These are phyloP conservation scores for Moesziomyces antarcticus DNA, from an alignment of 1,284 basidiomycete genomes.

Conservation along the genomic window DNA sequence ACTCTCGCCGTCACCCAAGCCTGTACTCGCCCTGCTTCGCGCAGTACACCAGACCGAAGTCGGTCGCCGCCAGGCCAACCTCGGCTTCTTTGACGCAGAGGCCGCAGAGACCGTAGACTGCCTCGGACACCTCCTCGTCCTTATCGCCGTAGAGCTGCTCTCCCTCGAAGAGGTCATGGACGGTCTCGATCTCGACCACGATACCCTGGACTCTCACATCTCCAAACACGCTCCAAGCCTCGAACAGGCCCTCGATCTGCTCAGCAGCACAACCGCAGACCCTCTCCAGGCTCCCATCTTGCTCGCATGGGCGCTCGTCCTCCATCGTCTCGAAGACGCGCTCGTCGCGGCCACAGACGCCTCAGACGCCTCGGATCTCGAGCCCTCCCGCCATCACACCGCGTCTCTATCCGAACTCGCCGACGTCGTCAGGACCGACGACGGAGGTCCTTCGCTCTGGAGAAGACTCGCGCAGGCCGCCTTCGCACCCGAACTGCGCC, in stretches of 20 bases:
- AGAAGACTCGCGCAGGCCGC: constrained; percentile 67
- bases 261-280: constrained; percentile 71
- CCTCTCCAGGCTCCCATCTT: constrained; percentile 77
- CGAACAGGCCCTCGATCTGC: constrained; percentile 72
- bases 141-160: constrained; percentile 81
- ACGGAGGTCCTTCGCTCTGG: constrained; percentile 65
- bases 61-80: constrained; percentile 76
- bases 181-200: constrained; percentile 23
- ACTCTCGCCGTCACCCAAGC: constrained; percentile 74
- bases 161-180: constrained; percentile 81
- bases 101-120: constrained; percentile 76
- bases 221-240: constrained; percentile 35
- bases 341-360: constrained; percentile 37
- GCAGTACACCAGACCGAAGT: constrained; percentile 76
- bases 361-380: constrained; percentile 43
- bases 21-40: constrained; percentile 76
- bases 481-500: constrained; percentile 59
- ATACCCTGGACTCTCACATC: constrained; percentile 13
- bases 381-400: constrained; percentile 42
- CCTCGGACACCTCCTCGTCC: constrained; percentile 78
- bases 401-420: constrained; percentile 15
- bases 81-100: constrained; percentile 76
- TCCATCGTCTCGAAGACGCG: constrained; percentile 69
- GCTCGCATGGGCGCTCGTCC: constrained; percentile 81
- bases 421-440: constrained; percentile 44